These are phyloP conservation scores for Russula sp. DNA, from an alignment of 768 basidiomycete genomes.

Conservation along the genomic window DNA sequence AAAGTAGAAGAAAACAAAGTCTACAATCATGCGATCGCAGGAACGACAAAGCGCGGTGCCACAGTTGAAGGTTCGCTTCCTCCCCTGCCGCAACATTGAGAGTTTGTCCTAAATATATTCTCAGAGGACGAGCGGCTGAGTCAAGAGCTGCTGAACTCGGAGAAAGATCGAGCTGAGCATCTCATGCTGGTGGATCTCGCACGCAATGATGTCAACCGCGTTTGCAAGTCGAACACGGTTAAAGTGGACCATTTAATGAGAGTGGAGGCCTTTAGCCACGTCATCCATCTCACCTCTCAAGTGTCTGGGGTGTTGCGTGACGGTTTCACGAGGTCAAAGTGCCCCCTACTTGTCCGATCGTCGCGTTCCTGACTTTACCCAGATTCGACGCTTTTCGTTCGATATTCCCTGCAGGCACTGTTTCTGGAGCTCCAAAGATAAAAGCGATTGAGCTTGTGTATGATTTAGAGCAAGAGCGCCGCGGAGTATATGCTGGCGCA, in stretches of 20 bases:
- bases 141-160: constrained; percentile 70
- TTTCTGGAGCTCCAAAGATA: constrained; percentile 98
- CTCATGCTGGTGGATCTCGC: constrained; percentile 99
- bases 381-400: constrained; percentile 99
- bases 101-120: constrained; percentile 9
- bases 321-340: constrained; percentile 70
- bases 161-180: constrained; percentile 96
- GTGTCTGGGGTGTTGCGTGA: constrained; percentile 83
- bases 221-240: constrained; percentile 92
- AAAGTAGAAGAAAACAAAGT: constrained; percentile 92
- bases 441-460: constrained; percentile 94
- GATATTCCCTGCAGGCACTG: constrained; percentile 98
- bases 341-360: neutral
- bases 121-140: constrained; percentile 88
- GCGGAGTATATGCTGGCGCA: constrained; percentile 95
- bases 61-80: constrained; percentile 71
- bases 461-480: constrained; percentile 79
- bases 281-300: constrained; percentile 95
- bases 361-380: constrained; percentile 20
- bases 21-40: constrained; percentile 97
- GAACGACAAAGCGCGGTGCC: constrained; percentile 86
- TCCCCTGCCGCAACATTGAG: constrained; percentile 10
- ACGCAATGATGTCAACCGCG: constrained; percentile 96
- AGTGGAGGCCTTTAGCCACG: constrained; percentile 95
- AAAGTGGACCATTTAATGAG: constrained; percentile 94